Evolutionary conservation across 495 filamentous ascomycete genomes (phyloP).

Genomic region (Xylaria castorea): DNA sequence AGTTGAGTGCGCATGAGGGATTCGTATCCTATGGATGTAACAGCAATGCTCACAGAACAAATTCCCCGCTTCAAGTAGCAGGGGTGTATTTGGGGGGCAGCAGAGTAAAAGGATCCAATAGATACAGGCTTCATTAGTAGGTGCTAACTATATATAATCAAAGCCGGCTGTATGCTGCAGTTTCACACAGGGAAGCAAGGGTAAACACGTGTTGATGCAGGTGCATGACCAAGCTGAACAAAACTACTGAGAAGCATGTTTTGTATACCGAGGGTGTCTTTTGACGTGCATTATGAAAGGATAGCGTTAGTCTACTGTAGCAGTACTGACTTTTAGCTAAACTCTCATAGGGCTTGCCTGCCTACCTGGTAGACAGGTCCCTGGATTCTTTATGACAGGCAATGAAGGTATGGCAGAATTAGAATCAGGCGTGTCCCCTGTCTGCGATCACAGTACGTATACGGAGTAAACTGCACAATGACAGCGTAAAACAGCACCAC

Average conservation of each 20-base stretch:
- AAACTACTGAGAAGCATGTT: neutral
- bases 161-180: conserved; percentile 14
- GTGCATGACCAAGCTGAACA: neutral
- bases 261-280: neutral
- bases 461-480: no score
- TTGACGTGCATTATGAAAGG: neutral
- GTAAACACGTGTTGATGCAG: conserved; percentile 23
- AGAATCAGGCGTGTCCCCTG: no score
- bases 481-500: neutral
- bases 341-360: neutral
- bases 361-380: neutral
- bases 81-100: neutral
- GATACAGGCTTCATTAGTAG: neutral
- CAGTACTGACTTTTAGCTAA: neutral
- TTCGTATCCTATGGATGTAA: neutral
- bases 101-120: neutral
- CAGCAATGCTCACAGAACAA: neutral
- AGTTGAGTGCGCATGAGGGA: neutral
- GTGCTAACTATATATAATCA: conserved; percentile 12
- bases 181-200: neutral
- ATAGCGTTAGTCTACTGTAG: no score
- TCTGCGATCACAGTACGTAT: no score
- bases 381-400: neutral
- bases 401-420: no score
- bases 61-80: neutral